Percentiles rank a stretch among this genome's conserved stretches.
These are phyloP conservation scores for Nakazawaea sp. DNA, from an alignment of 805 yeast genomes.

Conservation along the genomic window DNA sequence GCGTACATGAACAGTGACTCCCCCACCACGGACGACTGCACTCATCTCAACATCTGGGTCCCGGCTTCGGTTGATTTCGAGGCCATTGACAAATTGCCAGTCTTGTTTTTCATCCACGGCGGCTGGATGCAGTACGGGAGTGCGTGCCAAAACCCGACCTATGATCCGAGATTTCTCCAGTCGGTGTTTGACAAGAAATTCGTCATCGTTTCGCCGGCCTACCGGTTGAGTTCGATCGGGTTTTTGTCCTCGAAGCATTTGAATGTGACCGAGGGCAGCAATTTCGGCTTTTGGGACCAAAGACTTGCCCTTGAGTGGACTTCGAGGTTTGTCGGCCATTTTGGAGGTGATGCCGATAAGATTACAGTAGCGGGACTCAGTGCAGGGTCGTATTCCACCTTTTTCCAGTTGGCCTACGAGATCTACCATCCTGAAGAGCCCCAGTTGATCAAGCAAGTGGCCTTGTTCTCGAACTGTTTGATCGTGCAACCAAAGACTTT, in stretches of 20 bases:
- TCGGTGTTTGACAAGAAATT: slow-evolving; percentile 23
- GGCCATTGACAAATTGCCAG: slow-evolving; percentile 23
- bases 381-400: slow-evolving; percentile 39
- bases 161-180: slow-evolving; percentile 18
- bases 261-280: slow-evolving; percentile 20
- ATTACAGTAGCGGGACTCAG: slow-evolving; percentile 39
- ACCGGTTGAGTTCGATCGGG: slow-evolving; percentile 34
- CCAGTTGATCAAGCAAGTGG: slow-evolving; percentile 33
- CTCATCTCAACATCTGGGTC: slow-evolving; percentile 30
- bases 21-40: slow-evolving; percentile 24
- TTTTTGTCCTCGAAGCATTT: slow-evolving; percentile 30
- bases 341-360: slow-evolving; percentile 39
- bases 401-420: slow-evolving; percentile 36
- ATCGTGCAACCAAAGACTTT: slow-evolving; percentile 32
- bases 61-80: slow-evolving; percentile 18
- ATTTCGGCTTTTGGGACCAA: slow-evolving; percentile 44
- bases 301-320: slow-evolving; percentile 40
- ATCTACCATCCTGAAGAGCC: slow-evolving; percentile 30
- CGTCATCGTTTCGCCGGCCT: slow-evolving; percentile 30
- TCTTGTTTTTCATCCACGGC: slow-evolving; percentile 33
- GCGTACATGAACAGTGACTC: neutral
- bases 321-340: slow-evolving; percentile 29
- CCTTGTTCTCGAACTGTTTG: slow-evolving; percentile 29
- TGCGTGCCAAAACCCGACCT: slow-evolving; percentile 15
- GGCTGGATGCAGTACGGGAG: slow-evolving; percentile 34